phyloP scores from a whole-genome alignment of 2,329 filamentous ascomycete genomes.

The Pseudogymnoascus sp. region DNA sequence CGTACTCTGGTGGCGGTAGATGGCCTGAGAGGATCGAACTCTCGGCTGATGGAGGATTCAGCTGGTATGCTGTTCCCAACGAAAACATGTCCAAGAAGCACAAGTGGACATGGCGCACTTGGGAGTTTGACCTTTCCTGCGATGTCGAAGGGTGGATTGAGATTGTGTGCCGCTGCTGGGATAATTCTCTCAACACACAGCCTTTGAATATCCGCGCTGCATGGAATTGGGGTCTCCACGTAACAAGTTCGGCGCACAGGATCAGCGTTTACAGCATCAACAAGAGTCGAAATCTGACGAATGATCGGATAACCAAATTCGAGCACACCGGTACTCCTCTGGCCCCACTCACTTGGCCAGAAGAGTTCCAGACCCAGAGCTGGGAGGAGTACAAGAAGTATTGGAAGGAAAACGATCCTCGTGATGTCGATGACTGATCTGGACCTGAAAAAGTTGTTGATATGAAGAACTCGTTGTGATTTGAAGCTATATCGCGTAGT shows the following conservation, averaged over 20 bases:
- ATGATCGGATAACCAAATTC: slow-evolving; percentile 43
- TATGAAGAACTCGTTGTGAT: too few relatives aligned
- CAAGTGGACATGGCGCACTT: slow-evolving; percentile 57
- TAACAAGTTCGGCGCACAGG: slow-evolving; percentile 55
- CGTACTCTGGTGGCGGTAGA: slow-evolving; percentile 60
- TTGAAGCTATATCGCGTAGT: neutral
- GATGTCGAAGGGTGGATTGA: slow-evolving; percentile 57
- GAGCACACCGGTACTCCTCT: slow-evolving; percentile 42
- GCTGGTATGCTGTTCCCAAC: slow-evolving; percentile 57
- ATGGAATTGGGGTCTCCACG: slow-evolving; percentile 62
- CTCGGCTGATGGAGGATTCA: slow-evolving; percentile 54
- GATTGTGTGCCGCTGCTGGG: slow-evolving; percentile 52
- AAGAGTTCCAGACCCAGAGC: slow-evolving; percentile 35
- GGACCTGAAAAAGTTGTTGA: neutral
- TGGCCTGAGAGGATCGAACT: slow-evolving; percentile 62
- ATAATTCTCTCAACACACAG: slow-evolving; percentile 55
- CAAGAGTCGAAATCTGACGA: slow-evolving; percentile 40
- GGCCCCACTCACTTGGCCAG: slow-evolving; percentile 41
- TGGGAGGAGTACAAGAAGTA: slow-evolving; percentile 40
- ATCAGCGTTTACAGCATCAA: slow-evolving; percentile 59
- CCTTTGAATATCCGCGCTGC: slow-evolving; percentile 46
- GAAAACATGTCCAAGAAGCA: slow-evolving; percentile 56
- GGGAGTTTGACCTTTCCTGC: slow-evolving; percentile 56
- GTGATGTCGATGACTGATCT: neutral
- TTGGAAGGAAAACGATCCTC: slow-evolving; percentile 10